phyloP scores from a whole-genome alignment of 148 eudicot species.

The Limonium bicolor region DNA sequence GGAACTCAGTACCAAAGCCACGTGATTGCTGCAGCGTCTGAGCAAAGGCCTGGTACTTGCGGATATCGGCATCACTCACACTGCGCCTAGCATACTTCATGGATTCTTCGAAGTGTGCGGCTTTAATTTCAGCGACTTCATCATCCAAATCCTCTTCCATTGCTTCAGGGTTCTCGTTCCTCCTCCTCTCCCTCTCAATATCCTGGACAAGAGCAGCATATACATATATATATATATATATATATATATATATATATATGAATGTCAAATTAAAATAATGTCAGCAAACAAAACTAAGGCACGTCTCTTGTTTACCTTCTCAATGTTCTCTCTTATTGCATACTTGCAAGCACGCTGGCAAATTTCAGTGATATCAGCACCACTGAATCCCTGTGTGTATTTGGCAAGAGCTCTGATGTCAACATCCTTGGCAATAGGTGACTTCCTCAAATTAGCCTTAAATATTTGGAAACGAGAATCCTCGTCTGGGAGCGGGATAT shows the following conservation, averaged over 20 bases:
- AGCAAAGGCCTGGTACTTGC: constrained; percentile 84
- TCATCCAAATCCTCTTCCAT: constrained; percentile 84
- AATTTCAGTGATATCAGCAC: constrained; percentile 81
- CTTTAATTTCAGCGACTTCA: constrained; percentile 64
- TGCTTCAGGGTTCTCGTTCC: constrained; percentile 61
- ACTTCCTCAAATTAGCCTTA: constrained; percentile 63
- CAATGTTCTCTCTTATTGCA: constrained; percentile 76
- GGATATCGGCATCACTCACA: constrained; percentile 83
- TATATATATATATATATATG: too few relatives aligned
- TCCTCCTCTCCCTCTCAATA: constrained; percentile 59
- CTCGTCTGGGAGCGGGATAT: constrained; percentile 80
- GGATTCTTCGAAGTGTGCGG: constrained; percentile 76
- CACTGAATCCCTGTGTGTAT: constrained; percentile 85
- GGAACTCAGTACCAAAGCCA: constrained; percentile 68
- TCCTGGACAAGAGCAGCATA: constrained; percentile 28
- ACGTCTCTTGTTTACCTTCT: constrained; percentile 47
- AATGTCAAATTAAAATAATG: too few relatives aligned
- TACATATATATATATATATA: not conserved
- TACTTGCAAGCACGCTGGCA: constrained; percentile 90
- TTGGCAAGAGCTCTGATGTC: constrained; percentile 61
- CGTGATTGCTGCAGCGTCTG: constrained; percentile 78
- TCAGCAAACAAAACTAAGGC: too few relatives aligned
- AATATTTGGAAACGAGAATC: constrained; percentile 67
- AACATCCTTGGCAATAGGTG: constrained; percentile 68
- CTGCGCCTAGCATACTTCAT: constrained; percentile 84